Evolutionary conservation across 2,329 filamentous ascomycete species (phyloP), one percentile per base, ranked within the genome.

Genomic region (Stagonosporopsis chrysanthemi): DNA sequence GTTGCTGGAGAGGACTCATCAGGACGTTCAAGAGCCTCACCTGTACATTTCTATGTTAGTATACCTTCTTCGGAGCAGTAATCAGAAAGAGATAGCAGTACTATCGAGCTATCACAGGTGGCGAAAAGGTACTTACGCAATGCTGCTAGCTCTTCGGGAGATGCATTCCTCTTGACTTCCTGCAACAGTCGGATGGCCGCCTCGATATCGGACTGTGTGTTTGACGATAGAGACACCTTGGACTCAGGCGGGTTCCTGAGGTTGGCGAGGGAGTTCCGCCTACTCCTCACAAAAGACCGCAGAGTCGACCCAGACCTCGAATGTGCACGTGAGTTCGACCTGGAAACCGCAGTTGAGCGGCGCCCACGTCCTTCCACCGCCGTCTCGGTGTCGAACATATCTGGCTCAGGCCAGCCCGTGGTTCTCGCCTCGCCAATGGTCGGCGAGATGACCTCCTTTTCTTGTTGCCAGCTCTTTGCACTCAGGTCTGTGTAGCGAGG

Each of bases 121-220:
- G 26, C 48, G n/a, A 22, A 28, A 22, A 24, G 29, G 17, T 17
- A 69, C 72, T 64, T 70, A 76, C 74, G 72, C 31, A 78, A 63
- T 36, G 80, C 78, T 23, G 79, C 80, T 29, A 82, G 69, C 53
- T 82, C 79, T 50, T 82, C 80, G 1, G 80, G 80, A 6, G 79
- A 77, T 1, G 79, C 80, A 40, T 72, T 80, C 66, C 79, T 81
- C 66, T 78, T 80, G 55, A 82, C 71, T 64, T 82, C 76, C 53
- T 82, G 77, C 57, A 82, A 61, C 33, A 83, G 69, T 26, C 70
- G 70, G 36, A 82, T 78, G 6, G 80, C 80, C 11, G 78, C 74
- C 36, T 78, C 77, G 33, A 82, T 58, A 56, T 83, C 80, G 36
- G 81, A 72, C 17, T 72, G 66, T 38, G 70, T 66, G 24, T 66